Percentiles rank a stretch among this genome's conserved stretches.
Evolutionary conservation across 306 rosid species (phyloP).

Genomic region (Vachellia pachyceras): DNA sequence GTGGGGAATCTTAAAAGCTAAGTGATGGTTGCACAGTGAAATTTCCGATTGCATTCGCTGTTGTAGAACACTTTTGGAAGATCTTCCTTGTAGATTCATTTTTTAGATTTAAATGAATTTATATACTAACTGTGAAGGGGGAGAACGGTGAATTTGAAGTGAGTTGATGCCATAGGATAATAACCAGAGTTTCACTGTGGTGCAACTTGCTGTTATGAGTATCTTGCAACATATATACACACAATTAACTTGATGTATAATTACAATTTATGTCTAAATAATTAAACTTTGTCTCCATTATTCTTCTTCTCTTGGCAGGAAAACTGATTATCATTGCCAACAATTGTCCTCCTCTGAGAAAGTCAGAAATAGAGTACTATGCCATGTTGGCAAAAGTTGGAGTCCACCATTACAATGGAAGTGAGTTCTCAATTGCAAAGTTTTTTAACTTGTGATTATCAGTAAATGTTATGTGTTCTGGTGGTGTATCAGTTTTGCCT

Average conservation of each 20-base stretch:
- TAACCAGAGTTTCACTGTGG: neutral
- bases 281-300: neutral
- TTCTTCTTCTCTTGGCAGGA: conserved; percentile 42
- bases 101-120: neutral
- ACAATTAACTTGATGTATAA: too few species aligned
- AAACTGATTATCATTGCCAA: conserved; percentile 79
- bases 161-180: neutral
- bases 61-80: neutral
- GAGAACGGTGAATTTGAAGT: neutral
- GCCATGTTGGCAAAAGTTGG: conserved; percentile 87
- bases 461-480: neutral
- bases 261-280: neutral
- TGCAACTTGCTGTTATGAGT: neutral
- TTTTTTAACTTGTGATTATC: neutral
- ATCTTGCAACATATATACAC: neutral
- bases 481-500: neutral
- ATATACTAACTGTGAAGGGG: neutral
- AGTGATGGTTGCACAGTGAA: neutral
- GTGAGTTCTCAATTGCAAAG: conserved; percentile 50
- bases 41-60: neutral
- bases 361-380: conserved; percentile 79
- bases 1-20: neutral
- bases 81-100: neutral
- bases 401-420: conserved; percentile 85
- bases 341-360: conserved; percentile 82